These are phyloP conservation scores for Boletus barrowsii DNA, from an alignment of 768 basidiomycete genomes.

Conservation along the genomic window DNA sequence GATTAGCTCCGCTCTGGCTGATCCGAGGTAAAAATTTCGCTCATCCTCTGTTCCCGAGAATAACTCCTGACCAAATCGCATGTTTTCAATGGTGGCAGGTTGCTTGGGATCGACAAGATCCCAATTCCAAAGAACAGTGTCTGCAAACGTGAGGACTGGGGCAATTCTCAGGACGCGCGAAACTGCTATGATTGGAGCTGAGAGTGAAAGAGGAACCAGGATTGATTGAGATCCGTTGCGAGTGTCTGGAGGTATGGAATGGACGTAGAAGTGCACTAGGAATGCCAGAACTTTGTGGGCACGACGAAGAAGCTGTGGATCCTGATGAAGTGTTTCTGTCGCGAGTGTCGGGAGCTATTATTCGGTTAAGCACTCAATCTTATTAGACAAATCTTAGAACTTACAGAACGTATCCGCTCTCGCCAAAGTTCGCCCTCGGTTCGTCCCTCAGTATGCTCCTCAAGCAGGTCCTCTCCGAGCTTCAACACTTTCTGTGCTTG, in stretches of 20 bases:
- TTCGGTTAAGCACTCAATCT: conserved; percentile 13
- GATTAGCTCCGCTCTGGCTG: conserved; percentile 79
- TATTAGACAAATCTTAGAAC: conserved; percentile 26
- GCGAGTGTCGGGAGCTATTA: conserved; percentile 70
- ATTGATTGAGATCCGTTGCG: conserved; percentile 34
- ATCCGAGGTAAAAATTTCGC: conserved; percentile 79
- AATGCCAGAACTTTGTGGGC: conserved; percentile 89
- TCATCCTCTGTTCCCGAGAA: conserved; percentile 91
- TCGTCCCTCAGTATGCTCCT: conserved; percentile 46
- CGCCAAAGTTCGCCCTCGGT: conserved; percentile 69
- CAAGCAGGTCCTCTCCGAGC: conserved; percentile 55
- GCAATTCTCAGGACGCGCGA: conserved; percentile 81
- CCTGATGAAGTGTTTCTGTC: conserved; percentile 46
- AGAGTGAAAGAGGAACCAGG: conserved; percentile 70
- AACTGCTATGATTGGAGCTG: conserved; percentile 73
- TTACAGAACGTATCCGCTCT: conserved; percentile 55
- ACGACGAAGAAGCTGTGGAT: conserved; percentile 67
- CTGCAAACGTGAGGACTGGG: conserved; percentile 92
- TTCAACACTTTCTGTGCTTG: conserved; percentile 53
- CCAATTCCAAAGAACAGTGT: conserved; percentile 95
- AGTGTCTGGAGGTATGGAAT: conserved; percentile 58
- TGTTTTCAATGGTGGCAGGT: conserved; percentile 69
- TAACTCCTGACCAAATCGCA: conserved; percentile 57
- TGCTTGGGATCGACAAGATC: conserved; percentile 52
- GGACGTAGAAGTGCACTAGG: conserved; percentile 87